Percentiles rank a stretch among this genome's conserved stretches.
These are phyloP conservation scores for Hypoxylon subgilvum DNA, from an alignment of 495 filamentous ascomycete species.

Conservation along the genomic window DNA sequence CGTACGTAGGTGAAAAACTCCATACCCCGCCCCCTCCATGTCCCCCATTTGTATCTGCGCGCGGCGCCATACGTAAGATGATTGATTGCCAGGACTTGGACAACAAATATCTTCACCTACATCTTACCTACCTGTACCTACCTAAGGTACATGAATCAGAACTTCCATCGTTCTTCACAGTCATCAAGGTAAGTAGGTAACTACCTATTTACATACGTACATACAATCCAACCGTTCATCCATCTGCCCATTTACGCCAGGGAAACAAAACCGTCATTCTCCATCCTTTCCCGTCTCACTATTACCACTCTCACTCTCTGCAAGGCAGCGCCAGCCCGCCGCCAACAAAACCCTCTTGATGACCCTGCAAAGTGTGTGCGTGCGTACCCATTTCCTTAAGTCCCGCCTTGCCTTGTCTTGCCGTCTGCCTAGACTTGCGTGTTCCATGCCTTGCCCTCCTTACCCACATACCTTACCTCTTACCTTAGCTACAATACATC, in stretches of 20 bases:
- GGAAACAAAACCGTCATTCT: not conserved
- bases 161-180: not conserved
- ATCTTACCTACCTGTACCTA: constrained; percentile 7
- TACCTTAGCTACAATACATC: too few relatives aligned
- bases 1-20: not conserved
- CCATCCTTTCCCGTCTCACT: not conserved
- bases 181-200: too few relatives aligned
- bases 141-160: too few relatives aligned
- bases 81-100: constrained; percentile 9
- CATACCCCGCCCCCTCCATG: constrained; percentile 36
- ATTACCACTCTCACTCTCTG: not conserved
- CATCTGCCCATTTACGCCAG: not conserved
- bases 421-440: too few relatives aligned
- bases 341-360: constrained; percentile 10
- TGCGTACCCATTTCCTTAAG: not conserved
- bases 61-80: constrained; percentile 26
- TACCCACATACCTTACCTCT: too few relatives aligned
- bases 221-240: not conserved
- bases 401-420: not conserved
- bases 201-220: too few relatives aligned
- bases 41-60: constrained; percentile 8
- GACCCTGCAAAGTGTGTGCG: constrained; percentile 7
- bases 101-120: constrained; percentile 24
- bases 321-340: not conserved
- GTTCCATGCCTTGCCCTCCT: too few relatives aligned